Conservation (phyloP, 1,284 basidiomycete genomes). For the Rhodotorula sp. region DNA sequence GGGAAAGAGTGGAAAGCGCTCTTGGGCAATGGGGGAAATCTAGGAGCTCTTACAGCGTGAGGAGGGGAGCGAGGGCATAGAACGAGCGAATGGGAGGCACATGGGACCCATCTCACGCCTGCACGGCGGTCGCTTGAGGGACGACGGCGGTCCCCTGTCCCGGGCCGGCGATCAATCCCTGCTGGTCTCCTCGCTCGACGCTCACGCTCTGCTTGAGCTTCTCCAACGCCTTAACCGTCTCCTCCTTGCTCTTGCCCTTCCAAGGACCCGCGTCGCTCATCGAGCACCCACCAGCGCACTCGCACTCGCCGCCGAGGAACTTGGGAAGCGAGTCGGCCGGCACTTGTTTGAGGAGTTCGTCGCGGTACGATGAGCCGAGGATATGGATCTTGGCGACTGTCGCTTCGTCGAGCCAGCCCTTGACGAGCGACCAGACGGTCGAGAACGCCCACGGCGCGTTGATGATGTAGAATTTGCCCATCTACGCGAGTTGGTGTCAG, state of each 20-base stretch:
- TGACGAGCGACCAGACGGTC: slow-evolving; percentile 84
- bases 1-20: not conserved
- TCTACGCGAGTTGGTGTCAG: slow-evolving; percentile 22
- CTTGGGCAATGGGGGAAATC: too few relatives aligned
- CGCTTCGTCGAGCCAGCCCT: slow-evolving; percentile 91
- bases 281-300: slow-evolving; percentile 77
- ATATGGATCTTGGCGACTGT: slow-evolving; percentile 92
- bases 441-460: slow-evolving; percentile 82
- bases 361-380: slow-evolving; percentile 63
- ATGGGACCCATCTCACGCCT: not conserved
- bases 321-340: slow-evolving; percentile 76
- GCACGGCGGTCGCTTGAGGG: not conserved
- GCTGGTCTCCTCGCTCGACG: slow-evolving; percentile 22
- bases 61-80: too few relatives aligned
- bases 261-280: slow-evolving; percentile 91
- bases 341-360: slow-evolving; percentile 74
- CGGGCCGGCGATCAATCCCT: slow-evolving; percentile 23
- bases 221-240: slow-evolving; percentile 11
- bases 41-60: not conserved
- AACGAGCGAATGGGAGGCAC: too few relatives aligned
- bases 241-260: slow-evolving; percentile 57
- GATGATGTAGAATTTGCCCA: slow-evolving; percentile 52
- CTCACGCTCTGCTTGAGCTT: slow-evolving; percentile 28
- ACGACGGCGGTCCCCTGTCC: slow-evolving; percentile 16
- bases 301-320: slow-evolving; percentile 80